Conservation (phyloP, 805 yeast genomes). For the Teunomyces tritomae region DNA sequence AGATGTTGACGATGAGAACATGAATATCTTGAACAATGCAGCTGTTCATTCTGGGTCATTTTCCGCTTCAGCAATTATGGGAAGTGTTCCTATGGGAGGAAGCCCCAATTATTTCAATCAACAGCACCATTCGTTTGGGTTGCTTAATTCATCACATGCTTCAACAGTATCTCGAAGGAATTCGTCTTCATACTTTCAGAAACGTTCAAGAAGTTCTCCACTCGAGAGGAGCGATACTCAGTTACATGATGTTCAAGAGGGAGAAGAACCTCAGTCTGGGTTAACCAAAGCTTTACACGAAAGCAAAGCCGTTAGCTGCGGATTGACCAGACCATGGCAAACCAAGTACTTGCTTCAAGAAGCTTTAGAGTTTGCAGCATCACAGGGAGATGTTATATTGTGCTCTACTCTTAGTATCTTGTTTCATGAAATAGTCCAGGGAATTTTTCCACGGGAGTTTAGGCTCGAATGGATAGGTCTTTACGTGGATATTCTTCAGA, state of each 20-base stretch:
- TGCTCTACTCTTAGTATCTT: slow-evolving; percentile 56
- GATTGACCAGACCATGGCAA: slow-evolving; percentile 50
- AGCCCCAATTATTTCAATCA: slow-evolving; percentile 9
- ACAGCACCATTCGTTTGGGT: slow-evolving; percentile 1
- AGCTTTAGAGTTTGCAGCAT: slow-evolving; percentile 52
- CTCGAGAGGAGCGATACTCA: background rate
- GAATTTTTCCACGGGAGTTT: slow-evolving; percentile 20
- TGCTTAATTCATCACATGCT: background rate
- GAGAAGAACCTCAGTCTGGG: slow-evolving; percentile 17
- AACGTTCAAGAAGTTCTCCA: slow-evolving; percentile 4
- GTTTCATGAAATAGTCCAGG: slow-evolving; percentile 29
- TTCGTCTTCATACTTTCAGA: slow-evolving; percentile 10
- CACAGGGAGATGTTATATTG: slow-evolving; percentile 64
- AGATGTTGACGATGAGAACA: slow-evolving; percentile 39
- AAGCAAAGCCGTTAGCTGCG: slow-evolving; percentile 7
- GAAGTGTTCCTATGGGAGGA: slow-evolving; percentile 1
- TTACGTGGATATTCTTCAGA: slow-evolving; percentile 54
- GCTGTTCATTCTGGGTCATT: slow-evolving; percentile 8
- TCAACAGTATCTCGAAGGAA: slow-evolving; percentile 3
- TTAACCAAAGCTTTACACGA: slow-evolving; percentile 24
- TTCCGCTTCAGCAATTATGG: background rate
- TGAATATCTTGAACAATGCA: slow-evolving; percentile 17
- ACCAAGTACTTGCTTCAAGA: slow-evolving; percentile 48
- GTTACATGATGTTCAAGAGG: slow-evolving; percentile 9
- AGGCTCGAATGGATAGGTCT: slow-evolving; percentile 55